Evolutionary conservation across 192 early-diverging fungal genomes (phyloP).

Genomic region (Helicostylum pulchrum): DNA sequence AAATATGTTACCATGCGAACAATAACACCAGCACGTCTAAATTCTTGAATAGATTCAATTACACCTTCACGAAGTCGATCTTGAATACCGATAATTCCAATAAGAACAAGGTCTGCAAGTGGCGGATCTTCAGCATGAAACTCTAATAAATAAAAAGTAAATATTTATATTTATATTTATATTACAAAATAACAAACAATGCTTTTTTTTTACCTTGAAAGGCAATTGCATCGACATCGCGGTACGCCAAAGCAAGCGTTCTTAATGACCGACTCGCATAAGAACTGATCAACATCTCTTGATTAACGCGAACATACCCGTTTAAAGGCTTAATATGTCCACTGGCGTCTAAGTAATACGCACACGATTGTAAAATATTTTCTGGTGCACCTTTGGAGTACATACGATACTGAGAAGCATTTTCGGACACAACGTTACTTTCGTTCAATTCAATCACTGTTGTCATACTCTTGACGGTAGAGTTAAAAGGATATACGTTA

Average conservation of each 20-base stretch:
- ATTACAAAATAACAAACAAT: constrained; percentile 33
- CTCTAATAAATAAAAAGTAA: constrained; percentile 32
- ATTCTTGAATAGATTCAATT: constrained; percentile 70
- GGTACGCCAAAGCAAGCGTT: constrained; percentile 70
- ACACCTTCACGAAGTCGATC: constrained; percentile 86
- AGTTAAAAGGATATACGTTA: constrained; percentile 85
- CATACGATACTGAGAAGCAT: constrained; percentile 46
- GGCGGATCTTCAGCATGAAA: constrained; percentile 54
- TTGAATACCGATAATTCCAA: constrained; percentile 82
- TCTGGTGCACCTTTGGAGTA: constrained; percentile 82
- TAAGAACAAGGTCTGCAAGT: constrained; percentile 49
- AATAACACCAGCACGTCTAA: constrained; percentile 78
- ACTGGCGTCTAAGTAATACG: constrained; percentile 53
- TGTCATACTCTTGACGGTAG: constrained; percentile 88
- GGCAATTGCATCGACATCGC: constrained; percentile 59
- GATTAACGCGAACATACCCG: constrained; percentile 35
- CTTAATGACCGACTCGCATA: constrained; percentile 71
- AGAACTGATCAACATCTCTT: constrained; percentile 48
- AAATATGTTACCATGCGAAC: constrained; percentile 61
- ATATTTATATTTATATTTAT: constrained; percentile 20
- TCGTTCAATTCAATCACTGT: constrained; percentile 52
- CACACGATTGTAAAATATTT: constrained; percentile 66
- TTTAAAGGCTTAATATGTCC: constrained; percentile 49
- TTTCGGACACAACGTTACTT: constrained; percentile 12
- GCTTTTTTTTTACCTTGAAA: constrained; percentile 21